phyloP scores from a whole-genome alignment of 192 early-diverging fungal genomes.

The Backusella mclennaniae region DNA sequence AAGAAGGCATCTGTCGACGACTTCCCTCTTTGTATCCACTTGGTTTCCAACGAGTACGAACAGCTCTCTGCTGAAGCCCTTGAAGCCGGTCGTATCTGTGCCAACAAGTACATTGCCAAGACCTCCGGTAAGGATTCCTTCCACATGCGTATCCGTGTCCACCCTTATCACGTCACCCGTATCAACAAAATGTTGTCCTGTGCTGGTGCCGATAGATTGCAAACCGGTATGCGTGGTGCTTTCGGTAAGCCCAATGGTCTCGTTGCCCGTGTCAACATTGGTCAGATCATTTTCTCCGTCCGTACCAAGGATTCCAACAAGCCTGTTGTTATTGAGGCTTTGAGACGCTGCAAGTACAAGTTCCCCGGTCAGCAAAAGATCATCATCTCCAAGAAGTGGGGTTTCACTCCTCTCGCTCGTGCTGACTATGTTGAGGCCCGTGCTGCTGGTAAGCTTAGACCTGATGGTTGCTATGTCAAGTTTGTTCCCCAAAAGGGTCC shows the following conservation, averaged over 20 bases:
- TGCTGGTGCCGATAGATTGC: constrained; percentile 98
- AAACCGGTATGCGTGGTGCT: constrained; percentile 99
- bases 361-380: constrained; percentile 99
- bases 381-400: constrained; percentile 99
- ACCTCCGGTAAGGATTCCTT: constrained; percentile 97
- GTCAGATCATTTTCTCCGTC: constrained; percentile 95
- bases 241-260: constrained; percentile 95
- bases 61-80: constrained; percentile 98
- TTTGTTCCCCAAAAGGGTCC: constrained; percentile 84
- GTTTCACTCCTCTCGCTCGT: constrained; percentile 96
- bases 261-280: constrained; percentile 98
- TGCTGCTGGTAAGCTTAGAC: constrained; percentile 73
- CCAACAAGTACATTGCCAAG: constrained; percentile 99
- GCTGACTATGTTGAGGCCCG: constrained; percentile 85
- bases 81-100: constrained; percentile 96
- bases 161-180: constrained; percentile 98
- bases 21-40: constrained; percentile 94
- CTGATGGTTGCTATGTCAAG: constrained; percentile 96
- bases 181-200: constrained; percentile 99
- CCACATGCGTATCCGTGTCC: constrained; percentile 98
- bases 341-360: constrained; percentile 98
- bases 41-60: constrained; percentile 96
- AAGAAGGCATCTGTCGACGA: constrained; percentile 98
- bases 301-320: constrained; percentile 95
- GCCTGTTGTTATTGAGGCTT: constrained; percentile 85